Conservation (phyloP, 257 asterid species). For the Lycium barbarum region DNA sequence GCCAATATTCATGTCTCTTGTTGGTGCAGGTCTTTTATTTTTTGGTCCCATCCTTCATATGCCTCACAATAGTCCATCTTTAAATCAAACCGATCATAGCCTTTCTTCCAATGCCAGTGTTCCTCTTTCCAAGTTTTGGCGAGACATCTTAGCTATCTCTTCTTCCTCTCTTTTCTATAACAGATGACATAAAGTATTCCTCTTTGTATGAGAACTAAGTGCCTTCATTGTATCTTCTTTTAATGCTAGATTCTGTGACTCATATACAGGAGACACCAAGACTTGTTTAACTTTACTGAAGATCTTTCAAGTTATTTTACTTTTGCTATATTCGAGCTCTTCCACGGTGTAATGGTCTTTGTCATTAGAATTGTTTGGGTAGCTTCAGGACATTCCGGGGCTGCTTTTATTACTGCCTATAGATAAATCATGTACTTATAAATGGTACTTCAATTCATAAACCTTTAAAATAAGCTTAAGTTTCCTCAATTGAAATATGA, state of each 20-base stretch:
- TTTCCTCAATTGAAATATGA: conserved; percentile 3
- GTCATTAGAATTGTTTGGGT: background rate
- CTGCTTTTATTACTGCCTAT: conserved; percentile 1
- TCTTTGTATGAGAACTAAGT: background rate
- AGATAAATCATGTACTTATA: background rate
- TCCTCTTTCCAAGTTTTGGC: background rate
- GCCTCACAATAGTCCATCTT: background rate
- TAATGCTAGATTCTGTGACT: background rate
- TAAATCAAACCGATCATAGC: background rate
- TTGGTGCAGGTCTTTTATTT: background rate
- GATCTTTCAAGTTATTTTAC: background rate
- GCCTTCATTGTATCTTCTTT: background rate
- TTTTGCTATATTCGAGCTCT: background rate
- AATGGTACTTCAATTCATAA: background rate
- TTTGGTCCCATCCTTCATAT: background rate
- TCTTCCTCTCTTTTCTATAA: background rate
- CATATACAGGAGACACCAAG: conserved; percentile 7
- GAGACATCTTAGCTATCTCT: background rate
- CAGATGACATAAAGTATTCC: background rate
- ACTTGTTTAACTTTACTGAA: background rate
- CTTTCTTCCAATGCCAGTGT: background rate
- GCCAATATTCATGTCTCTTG: background rate
- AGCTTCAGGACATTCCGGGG: background rate
- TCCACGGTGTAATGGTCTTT: background rate
- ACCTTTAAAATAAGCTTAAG: background rate